Conservation (phyloP, 371 early-diverging fungal species). For the Parasitella parasitica region DNA sequence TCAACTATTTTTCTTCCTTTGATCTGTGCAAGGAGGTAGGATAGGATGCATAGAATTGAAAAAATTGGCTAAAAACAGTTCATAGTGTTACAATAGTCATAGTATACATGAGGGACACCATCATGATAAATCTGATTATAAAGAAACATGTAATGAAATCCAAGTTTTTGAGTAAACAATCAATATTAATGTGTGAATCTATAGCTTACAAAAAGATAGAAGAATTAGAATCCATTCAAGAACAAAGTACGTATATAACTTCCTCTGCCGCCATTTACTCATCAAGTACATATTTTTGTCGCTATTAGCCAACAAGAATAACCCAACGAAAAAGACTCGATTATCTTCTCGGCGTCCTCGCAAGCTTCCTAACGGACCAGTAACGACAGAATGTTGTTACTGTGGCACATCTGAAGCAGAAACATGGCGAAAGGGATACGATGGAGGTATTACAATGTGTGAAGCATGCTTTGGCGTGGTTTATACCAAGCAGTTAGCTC, state of each 20-base stretch:
- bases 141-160: conserved; percentile 53
- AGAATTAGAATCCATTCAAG: conserved; percentile 52
- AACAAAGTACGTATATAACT: no score
- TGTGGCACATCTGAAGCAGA: conserved; percentile 47
- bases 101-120: background rate
- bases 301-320: no score
- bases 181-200: background rate
- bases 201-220: conserved; percentile 44
- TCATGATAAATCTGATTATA: conserved; percentile 6
- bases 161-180: no score
- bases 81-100: conserved; percentile 59
- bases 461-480: conserved; percentile 73
- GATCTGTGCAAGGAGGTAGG: conserved; percentile 68
- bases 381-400: conserved; percentile 38
- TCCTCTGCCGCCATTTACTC: no score
- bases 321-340: conserved; percentile 22
- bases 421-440: conserved; percentile 71
- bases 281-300: no score
- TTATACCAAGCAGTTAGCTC: conserved; percentile 25
- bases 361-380: conserved; percentile 32
- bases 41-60: no score
- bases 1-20: conserved; percentile 69
- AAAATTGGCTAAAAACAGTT: no score
- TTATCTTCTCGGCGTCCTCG: conserved; percentile 36
- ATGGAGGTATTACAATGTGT: conserved; percentile 82